Evolutionary conservation across 768 basidiomycete species (phyloP).

Genomic region (Amanita fuliginea): DNA sequence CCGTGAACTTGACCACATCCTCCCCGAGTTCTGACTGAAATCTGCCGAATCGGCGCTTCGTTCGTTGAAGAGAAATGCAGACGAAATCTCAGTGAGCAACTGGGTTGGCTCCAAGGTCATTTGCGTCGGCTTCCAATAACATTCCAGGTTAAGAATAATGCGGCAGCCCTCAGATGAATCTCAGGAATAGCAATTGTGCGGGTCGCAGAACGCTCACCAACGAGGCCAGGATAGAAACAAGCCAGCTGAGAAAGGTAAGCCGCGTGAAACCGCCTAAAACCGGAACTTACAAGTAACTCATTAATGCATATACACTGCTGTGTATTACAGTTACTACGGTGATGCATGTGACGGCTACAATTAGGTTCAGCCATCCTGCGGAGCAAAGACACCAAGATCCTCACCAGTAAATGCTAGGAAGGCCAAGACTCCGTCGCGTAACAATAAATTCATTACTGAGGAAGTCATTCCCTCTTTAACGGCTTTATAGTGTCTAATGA

Average conservation of each 20-base stretch:
- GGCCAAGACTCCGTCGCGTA: background rate
- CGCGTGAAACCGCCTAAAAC: too few relatives aligned
- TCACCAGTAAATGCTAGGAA: slow-evolving; percentile 1
- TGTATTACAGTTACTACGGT: background rate
- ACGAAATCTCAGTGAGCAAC: background rate
- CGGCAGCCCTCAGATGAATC: background rate
- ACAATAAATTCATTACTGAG: background rate
- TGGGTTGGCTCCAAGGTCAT: background rate
- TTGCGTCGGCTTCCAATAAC: background rate
- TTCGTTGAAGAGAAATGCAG: background rate
- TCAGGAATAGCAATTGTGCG: background rate
- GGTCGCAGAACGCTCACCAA: background rate
- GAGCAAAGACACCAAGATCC: background rate
- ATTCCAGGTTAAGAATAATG: slow-evolving; percentile 1
- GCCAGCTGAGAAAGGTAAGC: slow-evolving; percentile 1
- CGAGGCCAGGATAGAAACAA: background rate
- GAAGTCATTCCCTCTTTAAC: background rate
- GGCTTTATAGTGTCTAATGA: background rate
- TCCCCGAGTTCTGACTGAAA: background rate
- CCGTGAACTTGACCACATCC: background rate
- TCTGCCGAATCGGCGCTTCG: background rate
- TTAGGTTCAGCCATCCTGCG: background rate
- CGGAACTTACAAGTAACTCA: slow-evolving; percentile 3
- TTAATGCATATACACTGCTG: slow-evolving; percentile 1
- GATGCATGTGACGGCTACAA: background rate